Base-by-base conservation (phyloP, 768 basidiomycete species). In the Dioszegia aurantiaca region DNA sequence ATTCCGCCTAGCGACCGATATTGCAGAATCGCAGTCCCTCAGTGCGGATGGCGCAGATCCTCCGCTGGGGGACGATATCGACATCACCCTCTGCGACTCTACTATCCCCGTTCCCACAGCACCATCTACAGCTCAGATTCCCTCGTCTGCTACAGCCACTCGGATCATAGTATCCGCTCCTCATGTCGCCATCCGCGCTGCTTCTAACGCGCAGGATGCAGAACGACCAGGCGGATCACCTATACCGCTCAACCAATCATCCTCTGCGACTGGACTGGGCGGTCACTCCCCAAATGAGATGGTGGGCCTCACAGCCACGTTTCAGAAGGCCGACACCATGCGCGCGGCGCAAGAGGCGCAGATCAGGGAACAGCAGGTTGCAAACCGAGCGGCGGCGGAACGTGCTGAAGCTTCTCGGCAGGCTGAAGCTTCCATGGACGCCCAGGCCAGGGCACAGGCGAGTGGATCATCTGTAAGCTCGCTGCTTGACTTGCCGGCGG, bases 261-360 rank as follows among this genome's bases (percentile, higher is more conserved):
- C 16, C 17, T 42, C 21, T 16, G 14, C 9, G 6, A 42, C 17
- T 42, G 14, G 41, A 6, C 54, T 21, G 40, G 17, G 16, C 10
- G 31, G 1, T 12, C 54, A 33, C 19, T 41, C 51, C 10, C 51
- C 51, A 16, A 36, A 14, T 36, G 30, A 43, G 42, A 3, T 55
- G 30, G 30, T 21, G 17, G 42, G 40, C 5, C 41, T 55, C 2
- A 45, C 43, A 6, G 54, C 43, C 6, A 55, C 54, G 10, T 39
- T 55, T 10, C 45, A 57, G 36, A 30, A 47, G 17, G 56, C 44
- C n/a, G 56, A 57, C 12, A 28, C 9, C 4, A 46, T 57, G 56
- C 44, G 56, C 4, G 30, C 21, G 19, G 24, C 56, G 11, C 56
- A 55, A 28, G 54, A 47, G 28, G 36, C 44, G 12, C 45, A 47